These are phyloP conservation scores for Candida railenensis DNA, from an alignment of 805 yeast species.

Conservation along the genomic window DNA sequence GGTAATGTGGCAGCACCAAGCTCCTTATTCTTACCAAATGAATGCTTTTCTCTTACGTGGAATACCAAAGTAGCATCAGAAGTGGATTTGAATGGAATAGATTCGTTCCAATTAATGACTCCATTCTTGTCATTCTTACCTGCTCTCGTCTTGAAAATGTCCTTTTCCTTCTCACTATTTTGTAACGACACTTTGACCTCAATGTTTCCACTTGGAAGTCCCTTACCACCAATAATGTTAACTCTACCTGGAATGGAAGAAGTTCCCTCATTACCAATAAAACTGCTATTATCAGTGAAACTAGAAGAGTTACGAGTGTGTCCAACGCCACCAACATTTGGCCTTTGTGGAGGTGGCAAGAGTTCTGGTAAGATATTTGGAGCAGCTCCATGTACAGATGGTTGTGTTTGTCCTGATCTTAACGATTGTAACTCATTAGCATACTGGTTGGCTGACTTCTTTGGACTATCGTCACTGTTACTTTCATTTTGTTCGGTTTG, in stretches of 20 bases:
- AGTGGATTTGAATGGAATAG: conserved; percentile 64
- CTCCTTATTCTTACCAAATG: conserved; percentile 67
- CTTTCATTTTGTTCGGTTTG: neutral
- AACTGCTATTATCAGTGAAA: conserved; percentile 32
- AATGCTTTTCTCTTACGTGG: conserved; percentile 63
- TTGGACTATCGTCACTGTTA: conserved; percentile 5
- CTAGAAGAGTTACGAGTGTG: conserved; percentile 20
- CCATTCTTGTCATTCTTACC: conserved; percentile 49
- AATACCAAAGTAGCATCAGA: conserved; percentile 60
- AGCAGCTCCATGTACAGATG: conserved; percentile 19
- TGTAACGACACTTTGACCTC: conserved; percentile 58
- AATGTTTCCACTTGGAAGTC: conserved; percentile 32
- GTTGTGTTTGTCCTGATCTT: conserved; percentile 28
- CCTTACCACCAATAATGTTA: conserved; percentile 48
- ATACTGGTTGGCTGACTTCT: conserved; percentile 13
- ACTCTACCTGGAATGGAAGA: conserved; percentile 53
- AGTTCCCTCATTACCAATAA: conserved; percentile 30
- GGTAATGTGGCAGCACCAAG: conserved; percentile 58
- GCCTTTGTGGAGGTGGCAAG: conserved; percentile 41
- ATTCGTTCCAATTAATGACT: conserved; percentile 56
- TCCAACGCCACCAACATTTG: conserved; percentile 19
- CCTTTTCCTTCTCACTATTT: conserved; percentile 48
- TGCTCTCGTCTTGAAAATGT: conserved; percentile 62
- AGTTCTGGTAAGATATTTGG: conserved; percentile 32
- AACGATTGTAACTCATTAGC: conserved; percentile 33